A percentile compares a stretch with the other conserved stretches of the same genome.
Conservation (phyloP, 371 early-diverging fungal species). For the Rhizomucor pusillus region DNA sequence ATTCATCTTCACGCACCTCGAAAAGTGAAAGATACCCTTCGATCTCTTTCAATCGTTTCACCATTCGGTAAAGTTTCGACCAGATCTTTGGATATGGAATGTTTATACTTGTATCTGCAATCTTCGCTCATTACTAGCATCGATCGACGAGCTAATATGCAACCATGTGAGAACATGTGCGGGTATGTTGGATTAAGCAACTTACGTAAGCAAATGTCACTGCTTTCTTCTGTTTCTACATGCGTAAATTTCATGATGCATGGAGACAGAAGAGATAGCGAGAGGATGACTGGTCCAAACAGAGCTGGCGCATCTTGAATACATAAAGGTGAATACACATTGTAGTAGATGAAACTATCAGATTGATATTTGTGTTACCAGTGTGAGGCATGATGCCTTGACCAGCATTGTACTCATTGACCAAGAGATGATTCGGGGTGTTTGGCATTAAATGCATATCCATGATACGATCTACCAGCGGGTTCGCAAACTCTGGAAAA, state of each 20-base stretch:
- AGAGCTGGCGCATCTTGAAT: constrained; percentile 54
- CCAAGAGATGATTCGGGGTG: constrained; percentile 60
- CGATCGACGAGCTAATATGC: constrained; percentile 53
- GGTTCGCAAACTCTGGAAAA: constrained; percentile 47
- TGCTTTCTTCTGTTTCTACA: constrained; percentile 19
- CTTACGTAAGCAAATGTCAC: constrained; percentile 53
- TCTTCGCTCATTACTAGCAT: constrained; percentile 62
- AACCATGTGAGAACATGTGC: background rate
- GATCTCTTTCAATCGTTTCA: constrained; percentile 27
- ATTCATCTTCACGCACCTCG: constrained; percentile 16
- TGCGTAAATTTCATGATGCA: constrained; percentile 69
- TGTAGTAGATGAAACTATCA: no score
- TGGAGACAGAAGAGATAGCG: constrained; percentile 63
- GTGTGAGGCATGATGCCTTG: constrained; percentile 67
- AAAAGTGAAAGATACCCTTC: constrained; percentile 46
- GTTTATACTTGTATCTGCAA: constrained; percentile 63
- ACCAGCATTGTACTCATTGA: constrained; percentile 72
- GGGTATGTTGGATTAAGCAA: background rate
- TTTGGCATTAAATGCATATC: constrained; percentile 32
- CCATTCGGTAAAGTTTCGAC: constrained; percentile 37
- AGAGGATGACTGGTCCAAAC: constrained; percentile 66
- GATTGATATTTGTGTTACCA: constrained; percentile 17
- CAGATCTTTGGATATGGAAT: constrained; percentile 65
- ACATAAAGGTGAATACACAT: constrained; percentile 1
- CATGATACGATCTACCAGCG: constrained; percentile 46